phyloP scores from a whole-genome alignment of 78 protist species.

The Guillardia theta region DNA sequence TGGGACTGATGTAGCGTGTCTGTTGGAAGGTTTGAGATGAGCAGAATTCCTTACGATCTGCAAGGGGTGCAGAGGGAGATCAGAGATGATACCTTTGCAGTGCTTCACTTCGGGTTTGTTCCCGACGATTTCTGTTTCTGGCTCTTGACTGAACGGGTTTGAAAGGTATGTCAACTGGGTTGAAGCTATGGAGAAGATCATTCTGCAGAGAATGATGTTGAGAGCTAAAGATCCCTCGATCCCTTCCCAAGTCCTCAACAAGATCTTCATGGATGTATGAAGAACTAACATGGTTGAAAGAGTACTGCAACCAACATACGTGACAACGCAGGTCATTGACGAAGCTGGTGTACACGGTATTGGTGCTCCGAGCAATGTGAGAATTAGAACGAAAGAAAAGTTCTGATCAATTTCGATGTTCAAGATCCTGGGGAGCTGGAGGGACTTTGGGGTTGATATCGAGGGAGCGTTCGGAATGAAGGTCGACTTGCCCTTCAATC shows the following conservation, averaged over 20 bases:
- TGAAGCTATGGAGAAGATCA: not conserved
- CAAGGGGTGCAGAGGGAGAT: not conserved
- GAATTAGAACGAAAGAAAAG: too few relatives aligned
- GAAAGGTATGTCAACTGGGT: not conserved
- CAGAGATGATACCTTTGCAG: not conserved
- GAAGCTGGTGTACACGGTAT: not conserved
- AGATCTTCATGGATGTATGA: too few relatives aligned
- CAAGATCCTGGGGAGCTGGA: not conserved
- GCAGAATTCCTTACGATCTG: too few relatives aligned
- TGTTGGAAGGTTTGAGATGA: too few relatives aligned
- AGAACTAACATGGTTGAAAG: too few relatives aligned
- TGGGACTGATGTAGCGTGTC: too few relatives aligned
- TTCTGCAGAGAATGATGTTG: not conserved
- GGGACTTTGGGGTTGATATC: not conserved
- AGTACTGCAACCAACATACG: too few relatives aligned
- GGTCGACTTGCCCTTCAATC: not conserved
- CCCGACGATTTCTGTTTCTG: not conserved
- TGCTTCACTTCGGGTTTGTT: not conserved
- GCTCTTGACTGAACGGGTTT: not conserved
- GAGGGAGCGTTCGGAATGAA: not conserved
- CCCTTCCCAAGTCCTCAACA: too few relatives aligned
- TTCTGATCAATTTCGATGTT: too few relatives aligned
- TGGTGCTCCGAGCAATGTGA: too few relatives aligned
- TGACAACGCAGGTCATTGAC: too few relatives aligned
- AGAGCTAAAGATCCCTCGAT: too few relatives aligned